These are phyloP conservation scores for Circinella umbellata DNA, from an alignment of 371 early-diverging fungal species.

Conservation along the genomic window DNA sequence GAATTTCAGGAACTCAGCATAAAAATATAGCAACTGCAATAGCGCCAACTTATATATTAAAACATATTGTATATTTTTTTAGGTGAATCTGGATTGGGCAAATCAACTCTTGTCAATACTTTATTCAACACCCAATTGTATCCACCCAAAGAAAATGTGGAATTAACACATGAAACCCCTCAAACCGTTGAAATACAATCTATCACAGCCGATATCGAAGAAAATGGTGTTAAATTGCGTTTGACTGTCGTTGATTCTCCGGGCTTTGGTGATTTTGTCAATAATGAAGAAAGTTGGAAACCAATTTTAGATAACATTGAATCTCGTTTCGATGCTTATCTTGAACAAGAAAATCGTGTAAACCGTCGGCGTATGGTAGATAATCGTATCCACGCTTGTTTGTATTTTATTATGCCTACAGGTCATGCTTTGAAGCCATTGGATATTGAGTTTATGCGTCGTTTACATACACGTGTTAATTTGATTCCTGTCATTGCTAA, in stretches of 20 bases:
- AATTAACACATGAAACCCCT: constrained; percentile 79
- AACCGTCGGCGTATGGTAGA: constrained; percentile 87
- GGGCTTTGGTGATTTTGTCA: constrained; percentile 93
- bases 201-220: constrained; percentile 83
- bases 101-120: constrained; percentile 98
- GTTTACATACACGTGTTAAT: constrained; percentile 93
- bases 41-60: too few relatives aligned
- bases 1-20: too few relatives aligned
- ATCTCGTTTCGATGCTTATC: constrained; percentile 90
- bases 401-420: constrained; percentile 98
- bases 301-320: constrained; percentile 97
- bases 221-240: constrained; percentile 88
- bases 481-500: constrained; percentile 98
- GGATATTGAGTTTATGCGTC: constrained; percentile 96
- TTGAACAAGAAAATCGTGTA: constrained; percentile 92
- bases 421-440: constrained; percentile 91
- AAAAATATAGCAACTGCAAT: too few relatives aligned
- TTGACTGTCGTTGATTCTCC: constrained; percentile 95
- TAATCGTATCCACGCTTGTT: constrained; percentile 95
- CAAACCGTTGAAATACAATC: constrained; percentile 94
- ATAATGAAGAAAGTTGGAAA: constrained; percentile 94
- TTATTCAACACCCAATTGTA: constrained; percentile 94
- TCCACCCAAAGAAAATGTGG: constrained; percentile 77
- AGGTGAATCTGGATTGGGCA: constrained; percentile 96
- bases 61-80: background rate